phyloP scores from a whole-genome alignment of 495 filamentous ascomycete genomes.

The Viridothelium virens region DNA sequence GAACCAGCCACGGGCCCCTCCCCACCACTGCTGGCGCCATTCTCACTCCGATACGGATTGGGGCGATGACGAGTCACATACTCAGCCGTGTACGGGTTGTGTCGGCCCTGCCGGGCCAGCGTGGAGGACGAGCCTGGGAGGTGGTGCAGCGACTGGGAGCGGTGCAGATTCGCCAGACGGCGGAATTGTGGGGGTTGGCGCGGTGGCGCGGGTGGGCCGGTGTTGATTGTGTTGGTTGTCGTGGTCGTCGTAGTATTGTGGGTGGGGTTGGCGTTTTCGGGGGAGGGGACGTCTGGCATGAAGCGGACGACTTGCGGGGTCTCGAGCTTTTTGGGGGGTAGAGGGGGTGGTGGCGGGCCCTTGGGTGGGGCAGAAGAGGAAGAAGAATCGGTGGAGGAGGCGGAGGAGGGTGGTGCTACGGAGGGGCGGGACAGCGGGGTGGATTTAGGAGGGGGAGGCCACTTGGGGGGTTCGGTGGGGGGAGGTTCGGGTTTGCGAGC shows the following conservation, averaged over 20 bases:
- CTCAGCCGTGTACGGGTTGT: not conserved
- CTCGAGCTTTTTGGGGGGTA: not conserved
- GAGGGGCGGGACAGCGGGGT: not conserved
- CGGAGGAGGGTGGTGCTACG: not conserved
- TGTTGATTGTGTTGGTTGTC: not conserved
- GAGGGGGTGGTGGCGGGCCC: not conserved
- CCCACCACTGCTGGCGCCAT: not conserved
- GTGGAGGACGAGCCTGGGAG: not conserved
- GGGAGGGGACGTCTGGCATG: not conserved
- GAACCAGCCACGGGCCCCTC: not conserved
- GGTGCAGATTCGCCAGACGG: conserved; percentile 6
- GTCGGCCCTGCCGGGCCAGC: not conserved
- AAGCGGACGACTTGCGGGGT: not conserved
- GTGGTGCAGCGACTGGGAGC: conserved; percentile 10
- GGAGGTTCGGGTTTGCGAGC: not conserved
- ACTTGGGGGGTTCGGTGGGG: not conserved
- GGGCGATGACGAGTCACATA: not conserved
- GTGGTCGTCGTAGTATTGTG: not conserved
- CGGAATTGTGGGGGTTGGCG: not conserved
- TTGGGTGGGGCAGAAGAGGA: not conserved
- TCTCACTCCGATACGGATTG: not conserved
- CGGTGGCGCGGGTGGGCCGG: not conserved
- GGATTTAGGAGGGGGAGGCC: not conserved
- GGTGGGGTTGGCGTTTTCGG: not conserved
- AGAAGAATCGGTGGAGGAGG: not conserved